Evolutionary conservation across 306 rosid genomes (phyloP), one percentile per base, ranked within the genome.

Genomic region (Castanopsis chinensis): DNA sequence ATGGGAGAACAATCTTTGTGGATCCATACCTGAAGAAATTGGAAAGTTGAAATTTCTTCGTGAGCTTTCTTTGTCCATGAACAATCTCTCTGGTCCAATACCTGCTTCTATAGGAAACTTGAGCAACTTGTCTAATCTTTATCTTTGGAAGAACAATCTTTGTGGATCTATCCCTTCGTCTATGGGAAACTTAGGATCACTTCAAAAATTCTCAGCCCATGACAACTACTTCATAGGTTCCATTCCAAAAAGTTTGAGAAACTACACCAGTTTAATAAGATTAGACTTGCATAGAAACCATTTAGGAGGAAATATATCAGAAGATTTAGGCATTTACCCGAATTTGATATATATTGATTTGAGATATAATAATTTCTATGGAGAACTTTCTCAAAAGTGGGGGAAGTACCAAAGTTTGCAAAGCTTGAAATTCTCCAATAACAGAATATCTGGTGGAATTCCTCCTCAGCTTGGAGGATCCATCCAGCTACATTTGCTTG

Each of bases 261-360:
- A 80, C 58, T 80, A 74, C 20, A 21, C 78, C 12, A 80, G 83
- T 49, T 69, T 73, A 76, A 57, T 88, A 27, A 79, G 76, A 49
- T 86, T 64, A 79, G 59, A 5, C 27, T 25, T 25, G 27, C 27
- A 1, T 0, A 8, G 27, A 18, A 88, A 88, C 63, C 79, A 17
- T 5, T 23, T 86, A n/a, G 17, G 3, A n/a, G 89, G 86, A 67
- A 84, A 86, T 49, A 79, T 86, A 53, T 64, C 82, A 20, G 23
- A 77, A 27, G 85, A 71, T 58, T 73, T 88, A 35, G 89, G 88
- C 19, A 55, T 79, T 11, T 86, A 86, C 69, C 88, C 85, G 25
- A 4, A 83, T 20, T 25, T 88, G 68, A 0, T 0, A 4, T 69
- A 20, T 67, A 76, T 78, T 41, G 51, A 43, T 43, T 63, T 86